Evolutionary conservation across 83 land plant genomes (phyloP), one percentile per base, ranked within the genome.

Genomic region (Diphasiastrum complanatum): DNA sequence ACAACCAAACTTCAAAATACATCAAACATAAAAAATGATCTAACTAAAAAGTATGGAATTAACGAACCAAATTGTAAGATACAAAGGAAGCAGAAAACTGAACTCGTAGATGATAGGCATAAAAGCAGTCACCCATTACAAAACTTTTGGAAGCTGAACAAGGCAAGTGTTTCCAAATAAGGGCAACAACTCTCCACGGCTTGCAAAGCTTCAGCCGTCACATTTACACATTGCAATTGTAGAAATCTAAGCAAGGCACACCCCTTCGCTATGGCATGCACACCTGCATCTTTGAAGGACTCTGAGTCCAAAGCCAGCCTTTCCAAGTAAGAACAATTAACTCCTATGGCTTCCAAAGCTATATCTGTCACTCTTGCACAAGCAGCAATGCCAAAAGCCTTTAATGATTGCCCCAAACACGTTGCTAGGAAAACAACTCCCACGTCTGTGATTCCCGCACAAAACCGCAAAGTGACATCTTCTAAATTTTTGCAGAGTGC

Each of bases 381-480:
- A 27, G 83, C 84, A 54, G 92, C 83, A 58, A 90, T 61, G 19
- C 87, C 76, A 40, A 90, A 53, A 33, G 78, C 31, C 64, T 81
- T 83, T 36, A 90, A 61, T 46, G 96, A 75, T 25, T 77, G 75
- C 16, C 82, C 85, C 78, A 80, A 81, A 10, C 85, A 81, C 43
- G 5, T 23, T 0, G 82, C 81, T 14, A 90, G 51, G 10, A 73
- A 67, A 26, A 66, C 60, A 65, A 90, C 47, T 47, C 92, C 96
- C 8, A 2, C 65, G 50, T 90, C 96, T 11, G 82, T 81, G 54
- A 86, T 60, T 5, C 80, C 83, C 64, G 86, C 96, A 75, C 96
- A 90, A 62, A 86, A 83, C 4, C 89, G 74, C 62, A 90, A 51
- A 70, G 83, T 90, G 45, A 90, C 54, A 50, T 90, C 92, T 60